These are phyloP conservation scores for Stentor coeruleus DNA, from an alignment of 73 alveolate species.

Conservation along the genomic window DNA sequence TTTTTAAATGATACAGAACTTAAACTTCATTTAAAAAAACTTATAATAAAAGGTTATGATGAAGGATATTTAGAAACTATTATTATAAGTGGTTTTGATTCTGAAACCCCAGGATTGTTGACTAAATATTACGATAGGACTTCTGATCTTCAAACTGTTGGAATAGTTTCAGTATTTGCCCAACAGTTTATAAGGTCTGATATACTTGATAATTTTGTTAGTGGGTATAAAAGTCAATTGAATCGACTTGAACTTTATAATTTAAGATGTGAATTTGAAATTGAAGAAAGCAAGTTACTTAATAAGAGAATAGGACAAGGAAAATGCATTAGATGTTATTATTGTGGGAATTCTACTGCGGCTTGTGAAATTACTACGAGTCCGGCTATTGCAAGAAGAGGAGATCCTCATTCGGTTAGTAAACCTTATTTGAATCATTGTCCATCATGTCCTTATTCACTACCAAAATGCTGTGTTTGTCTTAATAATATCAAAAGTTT, in stretches of 20 bases:
- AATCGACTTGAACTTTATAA: background rate
- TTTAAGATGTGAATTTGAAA: constrained; percentile 1
- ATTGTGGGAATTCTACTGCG: constrained; percentile 11
- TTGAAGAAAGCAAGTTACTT: background rate
- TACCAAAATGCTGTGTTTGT: constrained; percentile 18
- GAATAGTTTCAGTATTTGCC: background rate
- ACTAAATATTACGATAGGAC: background rate
- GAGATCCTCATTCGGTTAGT: background rate
- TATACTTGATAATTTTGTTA: background rate
- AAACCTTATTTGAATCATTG: background rate
- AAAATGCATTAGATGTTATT: constrained; percentile 11
- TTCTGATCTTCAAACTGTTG: constrained; percentile 1
- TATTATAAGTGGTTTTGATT: background rate
- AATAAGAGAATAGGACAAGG: constrained; percentile 11
- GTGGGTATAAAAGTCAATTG: background rate
- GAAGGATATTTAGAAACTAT: background rate
- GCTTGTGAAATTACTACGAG: background rate
- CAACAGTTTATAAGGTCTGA: background rate
- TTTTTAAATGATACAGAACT: background rate
- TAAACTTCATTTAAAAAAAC: background rate
- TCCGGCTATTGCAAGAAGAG: background rate
- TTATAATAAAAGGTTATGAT: background rate
- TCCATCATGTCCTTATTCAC: constrained; percentile 6
- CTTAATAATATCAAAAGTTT: background rate
- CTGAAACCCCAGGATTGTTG: background rate